Evolutionary conservation across 139 green algal species (phyloP), one percentile per base, ranked within the genome.

Genomic region (Bryopsis sp.): DNA sequence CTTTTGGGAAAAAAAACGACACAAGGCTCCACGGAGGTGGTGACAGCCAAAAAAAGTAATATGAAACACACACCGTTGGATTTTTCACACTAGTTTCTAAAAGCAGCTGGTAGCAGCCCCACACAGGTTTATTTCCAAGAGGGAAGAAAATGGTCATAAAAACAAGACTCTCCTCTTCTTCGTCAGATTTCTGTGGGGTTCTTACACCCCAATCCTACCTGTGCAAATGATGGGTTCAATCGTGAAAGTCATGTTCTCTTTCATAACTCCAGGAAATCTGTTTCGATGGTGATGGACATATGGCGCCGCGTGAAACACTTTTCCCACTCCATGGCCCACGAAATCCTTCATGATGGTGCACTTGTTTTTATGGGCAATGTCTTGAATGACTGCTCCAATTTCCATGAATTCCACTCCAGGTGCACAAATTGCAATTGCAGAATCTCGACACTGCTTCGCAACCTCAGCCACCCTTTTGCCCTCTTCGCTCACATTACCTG

Each of bases 211-310:
- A n/a, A n/a, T n/a, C n/a, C 24, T 6, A 54, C 62, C 62, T 69
- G 39, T 6, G 7, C 39, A 48, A 15, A 99, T 80, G 74, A 98
- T 97, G 28, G 94, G 94, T 82, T 99, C 94, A n/a, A 99, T 98
- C 0, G 94, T 99, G 81, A 99, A 99, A 0, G 92, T 97, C 82
- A 93, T 84, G 8, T 87, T 81, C 31, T 76, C 28, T 68, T 89
- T 78, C 58, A 76, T 85, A 1, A 57, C 48, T 1, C 82, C 85
- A 5, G 57, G 72, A 48, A 88, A 70, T 28, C 70, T 81, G 74
- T 96, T 97, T 31, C 78, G 72, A 47, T 84, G 78, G 79, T 98
- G 94, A 4, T 88, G 54, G 26, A 99, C 82, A 26, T 82, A 78
- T 1, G 94, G 94, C 1, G 77, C 78, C 0, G 82, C 83, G 74